Evolutionary conservation across 2,329 filamentous ascomycete genomes (phyloP), one percentile per base, ranked within the genome.

Genomic region (Acephala macrosclerotiorum): DNA sequence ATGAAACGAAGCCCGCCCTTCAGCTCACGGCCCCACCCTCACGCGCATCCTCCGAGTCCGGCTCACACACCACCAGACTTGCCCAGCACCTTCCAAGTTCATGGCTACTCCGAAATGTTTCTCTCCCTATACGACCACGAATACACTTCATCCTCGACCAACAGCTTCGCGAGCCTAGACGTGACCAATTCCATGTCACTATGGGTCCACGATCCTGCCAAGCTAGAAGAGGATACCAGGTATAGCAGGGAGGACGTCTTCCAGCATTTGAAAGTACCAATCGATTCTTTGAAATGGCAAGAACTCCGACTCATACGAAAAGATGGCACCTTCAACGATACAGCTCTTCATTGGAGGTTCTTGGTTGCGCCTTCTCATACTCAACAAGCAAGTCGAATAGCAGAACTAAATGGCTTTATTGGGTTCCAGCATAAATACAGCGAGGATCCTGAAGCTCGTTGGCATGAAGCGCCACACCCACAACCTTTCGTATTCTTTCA

Each of bases 401-500:
- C 88, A 66, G 88, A 98, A 78, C 84, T 98, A 55, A 94, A 93
- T 72, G 91, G 91, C 26, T 86, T 90, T 71, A 88, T 94, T 57
- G 91, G 91, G 2, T 87, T 91, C 68, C 88, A 94, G 71, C 88
- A 89, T 58, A 86, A 91, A 65, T 94, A 94, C 71, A 92, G 89
- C 70, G 82, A 85, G 12, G 85, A 91, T 61, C 81, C 85, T 0
- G 83, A 84, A 35, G 93, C 91, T 71, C 82, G 88, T 9, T 94
- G 90, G 89, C 80, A 85, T 38, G 89, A 91, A 60, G 78, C 92
- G 12, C 85, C 83, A 16, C 87, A 85, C 2, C 87, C 88, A 3
- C 79, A 89, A 1, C 92, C 92, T 0, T 94, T 94, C 72, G 91
- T 95, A 26, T 93, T 94, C 76, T 95, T 98, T 78, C 94, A 96